Base-by-base conservation (phyloP, 495 filamentous ascomycete genomes). In the Podospora pseudocomata region DNA sequence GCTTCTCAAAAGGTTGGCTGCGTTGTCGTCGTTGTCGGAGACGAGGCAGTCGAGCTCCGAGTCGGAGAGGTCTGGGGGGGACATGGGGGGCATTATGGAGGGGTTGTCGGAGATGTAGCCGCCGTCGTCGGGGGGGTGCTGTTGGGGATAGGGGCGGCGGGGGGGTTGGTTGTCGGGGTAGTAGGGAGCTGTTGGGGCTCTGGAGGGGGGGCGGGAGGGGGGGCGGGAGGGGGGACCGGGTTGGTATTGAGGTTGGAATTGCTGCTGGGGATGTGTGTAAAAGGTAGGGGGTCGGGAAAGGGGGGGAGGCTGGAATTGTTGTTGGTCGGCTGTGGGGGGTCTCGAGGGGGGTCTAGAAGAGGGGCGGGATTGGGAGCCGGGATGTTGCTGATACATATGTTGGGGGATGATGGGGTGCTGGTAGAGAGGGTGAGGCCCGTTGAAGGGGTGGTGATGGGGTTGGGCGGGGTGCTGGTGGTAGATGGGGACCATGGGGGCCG, bases 51-150 rank as follows among this genome's bases (percentile, higher is more conserved):
- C 79, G 3, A 80, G 71, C 20, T 75, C 76, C 16, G 60, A 63
- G 0, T 80, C 79, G 16, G 78, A 79, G 30, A 79, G 67, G 5
- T 78, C 77, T 1, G 19, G 11, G 30, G 61, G 61, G 18, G 81
- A 83, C 4, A 75, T 34, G 16, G 73, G 79, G 26, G 77, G 79
- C 60, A 79, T 28, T 63, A 74, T 75, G 63, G 61, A 73, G 5
- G 64, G 32, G 28, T 73, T 71, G 26, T 64, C 55, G 67, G 73
- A 72, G 4, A 26, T 7, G 32, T 71, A 61, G 28, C 67, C 63
- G 57, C 61, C 39, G 9, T 66, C 68, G 63, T 26, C 60, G 56
- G 28, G 5, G 59, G 19, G 23, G 60, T 27, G 58, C 0, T 27
- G 27, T 15, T 20, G 58, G 5, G 7, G 60, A 2, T 62, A 18